Base-by-base conservation (phyloP, 176 grass and related monocot species). In the Microstegium vimineum region DNA sequence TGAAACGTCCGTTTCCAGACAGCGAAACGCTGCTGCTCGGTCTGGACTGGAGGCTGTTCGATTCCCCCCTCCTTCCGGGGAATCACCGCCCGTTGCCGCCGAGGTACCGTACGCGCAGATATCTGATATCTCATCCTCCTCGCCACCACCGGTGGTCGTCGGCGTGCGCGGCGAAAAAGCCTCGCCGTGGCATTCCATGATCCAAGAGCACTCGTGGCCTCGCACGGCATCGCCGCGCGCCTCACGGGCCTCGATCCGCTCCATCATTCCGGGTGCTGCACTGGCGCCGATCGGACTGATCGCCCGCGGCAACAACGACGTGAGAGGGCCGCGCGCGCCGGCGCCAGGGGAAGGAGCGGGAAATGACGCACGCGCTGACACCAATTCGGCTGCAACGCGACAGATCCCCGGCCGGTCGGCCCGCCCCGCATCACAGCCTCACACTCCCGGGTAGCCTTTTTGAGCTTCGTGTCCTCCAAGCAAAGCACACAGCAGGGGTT, bases 331-430 rank as follows among this genome's bases (percentile, higher is more conserved):
- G n/a, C n/a, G n/a, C 8, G 11, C 23, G 8, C 43, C 16, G 31
- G 2, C 10, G 47, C 26, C 4, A 16, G 26, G 26, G n/a, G 56
- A 4, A 27, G 14, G 12, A 27, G 45, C 22, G 18, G 49, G 68
- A 86, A 78, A 90, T 90, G 88, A 90, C 88, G 84, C 88, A 90
- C 84, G 83, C 74, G 74, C 70, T 90, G 88, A 90, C 88, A 83
- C 83, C 79, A 90, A 90, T 86, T 86, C 83, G 8, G 42, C 73
- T 17, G 74, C 83, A 86, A 86, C 4, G 45, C 79, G 83, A 83
- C 88, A 67, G 51, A 17, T 7, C 13, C 42, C 26, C 8, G 26
- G 30, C 4, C 54, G 26, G 30, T 3, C 54, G 33, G 20, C 30
- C 77, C 76, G 38, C 20, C 32, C 12, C 77, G 63, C 77, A 59